Evolutionary conservation across 192 early-diverging fungal genomes (phyloP).

Genomic region (Backusella parvicylindrica): DNA sequence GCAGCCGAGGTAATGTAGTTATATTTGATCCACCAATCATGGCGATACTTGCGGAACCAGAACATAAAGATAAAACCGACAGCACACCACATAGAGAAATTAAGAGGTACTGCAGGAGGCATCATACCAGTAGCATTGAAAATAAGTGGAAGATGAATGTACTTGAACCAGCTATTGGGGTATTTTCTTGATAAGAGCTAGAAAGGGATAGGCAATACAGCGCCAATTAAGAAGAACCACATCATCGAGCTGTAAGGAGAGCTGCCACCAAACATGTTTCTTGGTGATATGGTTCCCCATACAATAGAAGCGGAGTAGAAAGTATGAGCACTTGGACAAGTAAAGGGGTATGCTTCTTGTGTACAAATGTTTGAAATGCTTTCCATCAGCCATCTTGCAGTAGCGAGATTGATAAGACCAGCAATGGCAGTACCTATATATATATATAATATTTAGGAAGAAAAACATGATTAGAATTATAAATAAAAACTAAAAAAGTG

Average conservation of each 20-base stretch:
- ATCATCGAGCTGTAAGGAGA: conserved; percentile 37
- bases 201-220: conserved; percentile 54
- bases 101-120: conserved; percentile 49
- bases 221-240: conserved; percentile 51
- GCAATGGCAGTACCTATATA: conserved; percentile 44
- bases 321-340: conserved; percentile 45
- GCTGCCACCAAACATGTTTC: conserved; percentile 52
- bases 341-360: conserved; percentile 35
- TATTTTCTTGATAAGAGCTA: conserved; percentile 48
- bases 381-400: conserved; percentile 43
- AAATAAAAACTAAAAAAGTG: not conserved
- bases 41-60: conserved; percentile 44
- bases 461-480: not conserved
- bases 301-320: conserved; percentile 68
- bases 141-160: conserved; percentile 57
- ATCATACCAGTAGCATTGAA: conserved; percentile 48
- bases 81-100: conserved; percentile 41
- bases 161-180: conserved; percentile 43
- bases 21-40: conserved; percentile 60
- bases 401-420: conserved; percentile 48
- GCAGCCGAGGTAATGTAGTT: conserved; percentile 66
- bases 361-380: conserved; percentile 41
- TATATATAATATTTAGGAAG: not conserved
- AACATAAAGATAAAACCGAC: conserved; percentile 54
- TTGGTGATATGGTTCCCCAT: conserved; percentile 76